Base-by-base conservation (phyloP, 2,329 filamentous ascomycete genomes). In the Penicillium nordicum region DNA sequence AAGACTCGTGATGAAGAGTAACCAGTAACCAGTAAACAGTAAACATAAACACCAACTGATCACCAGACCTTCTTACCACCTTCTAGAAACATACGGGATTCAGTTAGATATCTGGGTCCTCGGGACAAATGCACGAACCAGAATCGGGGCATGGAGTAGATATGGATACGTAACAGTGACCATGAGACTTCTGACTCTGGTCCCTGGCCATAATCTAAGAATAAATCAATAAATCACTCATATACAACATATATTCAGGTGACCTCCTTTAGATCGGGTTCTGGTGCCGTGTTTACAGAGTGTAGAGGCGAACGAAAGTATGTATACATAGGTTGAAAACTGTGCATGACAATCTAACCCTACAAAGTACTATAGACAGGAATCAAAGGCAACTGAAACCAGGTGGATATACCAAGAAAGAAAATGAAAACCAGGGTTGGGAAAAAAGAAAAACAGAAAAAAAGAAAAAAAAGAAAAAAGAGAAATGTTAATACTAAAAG, bases 51-150 rank as follows among this genome's bases (percentile, higher is more conserved):
- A 30, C 16, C 12, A 40, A 14, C 16, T 29, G 36, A 47, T 53
- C 57, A 60, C 52, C 62, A 53, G 62, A 58, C 55, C 43, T 59
- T 54, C 54, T 63, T 60, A 50, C 62, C 56, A 64, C 58, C 53
- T 66, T 66, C 63, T 65, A 63, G 63, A 66, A 66, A 53, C 34
- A 50, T 65, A 40, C 57, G 62, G 25, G 41, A 62, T 60, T 27
- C 37, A 57, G 53, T 61, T 47, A 60, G 36, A 16, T 16, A 16
- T 34, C 34, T 60, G 58, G 60, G 55, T 58, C 53, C 54, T 48
- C 23, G n/a, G 36, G 23, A 14, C 41, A 41, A 45, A 30, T 40
- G 34, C 21, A 23, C 62, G 55, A 64, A 61, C 64, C 55, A 62
- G 53, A 60, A 46, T 36, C 41, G 27, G 21, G 2, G 14, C 10